Percentiles rank a stretch among this genome's conserved stretches.
Conservation (phyloP, 225 moss, liverwort and hornwort species). For the Marchantia paleacea region DNA sequence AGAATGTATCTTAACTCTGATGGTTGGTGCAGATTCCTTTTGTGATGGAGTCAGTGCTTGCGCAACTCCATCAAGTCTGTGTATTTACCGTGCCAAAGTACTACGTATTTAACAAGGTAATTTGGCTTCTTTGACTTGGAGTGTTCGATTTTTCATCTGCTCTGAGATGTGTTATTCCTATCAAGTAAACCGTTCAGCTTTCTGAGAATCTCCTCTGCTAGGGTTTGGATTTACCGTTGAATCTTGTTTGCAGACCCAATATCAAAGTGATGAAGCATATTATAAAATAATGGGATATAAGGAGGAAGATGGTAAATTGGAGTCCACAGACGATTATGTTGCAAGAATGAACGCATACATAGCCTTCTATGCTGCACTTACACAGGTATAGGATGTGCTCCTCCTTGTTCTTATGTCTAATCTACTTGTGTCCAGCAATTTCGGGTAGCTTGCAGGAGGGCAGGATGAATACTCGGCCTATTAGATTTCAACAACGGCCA, state of each 20-base stretch:
- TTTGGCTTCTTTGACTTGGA: background rate
- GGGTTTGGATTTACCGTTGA: background rate
- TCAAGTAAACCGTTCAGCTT: background rate
- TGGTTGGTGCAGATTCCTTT: conserved; percentile 56
- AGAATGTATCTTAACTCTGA: background rate
- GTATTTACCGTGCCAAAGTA: conserved; percentile 88
- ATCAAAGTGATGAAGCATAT: conserved; percentile 68
- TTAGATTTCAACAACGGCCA: too few relatives aligned
- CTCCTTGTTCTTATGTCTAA: too few relatives aligned
- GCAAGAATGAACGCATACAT: conserved; percentile 85
- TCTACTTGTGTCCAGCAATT: too few relatives aligned
- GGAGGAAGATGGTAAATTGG: conserved; percentile 72
- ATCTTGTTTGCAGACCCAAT: conserved; percentile 52
- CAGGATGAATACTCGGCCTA: too few relatives aligned
- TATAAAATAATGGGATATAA: conserved; percentile 76
- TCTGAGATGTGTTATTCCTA: background rate
- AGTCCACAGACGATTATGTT: conserved; percentile 86
- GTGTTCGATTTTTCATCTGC: background rate
- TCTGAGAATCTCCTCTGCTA: background rate
- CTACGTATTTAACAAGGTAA: conserved; percentile 79
- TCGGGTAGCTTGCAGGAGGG: too few relatives aligned
- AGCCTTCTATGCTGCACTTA: conserved; percentile 83
- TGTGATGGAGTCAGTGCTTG: conserved; percentile 85
- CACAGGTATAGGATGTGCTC: conserved; percentile 48
- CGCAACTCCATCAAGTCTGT: conserved; percentile 86